These are phyloP conservation scores for Candida frijolesensis DNA, from an alignment of 1,139 yeast genomes.

Conservation along the genomic window DNA sequence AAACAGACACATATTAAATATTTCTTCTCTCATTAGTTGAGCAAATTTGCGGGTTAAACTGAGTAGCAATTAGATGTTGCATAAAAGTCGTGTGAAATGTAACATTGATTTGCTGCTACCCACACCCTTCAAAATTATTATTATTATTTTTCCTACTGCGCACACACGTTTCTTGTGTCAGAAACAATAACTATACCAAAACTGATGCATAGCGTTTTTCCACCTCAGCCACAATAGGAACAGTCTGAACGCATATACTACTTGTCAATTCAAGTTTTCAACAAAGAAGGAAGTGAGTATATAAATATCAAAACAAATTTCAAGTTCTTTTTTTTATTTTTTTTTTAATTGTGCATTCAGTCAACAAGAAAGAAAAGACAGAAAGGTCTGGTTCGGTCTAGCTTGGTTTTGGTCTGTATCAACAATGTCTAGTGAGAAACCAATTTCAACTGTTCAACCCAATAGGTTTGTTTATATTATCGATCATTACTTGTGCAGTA, in stretches of 20 bases:
- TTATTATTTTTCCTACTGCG: background rate
- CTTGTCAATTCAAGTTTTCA: too few relatives aligned
- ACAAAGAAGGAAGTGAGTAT: background rate
- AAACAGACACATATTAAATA: background rate
- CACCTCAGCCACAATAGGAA: too few relatives aligned
- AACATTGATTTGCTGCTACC: background rate
- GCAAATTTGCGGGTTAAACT: too few relatives aligned
- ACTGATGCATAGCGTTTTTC: too few relatives aligned
- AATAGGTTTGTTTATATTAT: conserved; percentile 12
- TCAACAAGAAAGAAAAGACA: too few relatives aligned
- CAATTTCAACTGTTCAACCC: background rate
- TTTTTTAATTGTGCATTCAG: too few relatives aligned
- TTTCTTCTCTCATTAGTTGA: background rate
- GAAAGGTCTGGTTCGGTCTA: too few relatives aligned
- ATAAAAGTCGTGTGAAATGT: conserved; percentile 2
- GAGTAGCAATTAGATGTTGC: background rate
- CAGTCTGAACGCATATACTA: too few relatives aligned
- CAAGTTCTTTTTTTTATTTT: too few relatives aligned
- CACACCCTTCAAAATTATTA: too few relatives aligned
- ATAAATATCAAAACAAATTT: background rate
- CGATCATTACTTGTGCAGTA: conserved; percentile 15
- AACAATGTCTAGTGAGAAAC: background rate
- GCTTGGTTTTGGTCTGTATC: too few relatives aligned
- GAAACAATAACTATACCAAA: too few relatives aligned
- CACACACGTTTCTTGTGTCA: background rate